Percentiles rank a stretch among this genome's conserved stretches.
These are phyloP conservation scores for Obba rivulosa DNA, from an alignment of 768 basidiomycete species.

Conservation along the genomic window DNA sequence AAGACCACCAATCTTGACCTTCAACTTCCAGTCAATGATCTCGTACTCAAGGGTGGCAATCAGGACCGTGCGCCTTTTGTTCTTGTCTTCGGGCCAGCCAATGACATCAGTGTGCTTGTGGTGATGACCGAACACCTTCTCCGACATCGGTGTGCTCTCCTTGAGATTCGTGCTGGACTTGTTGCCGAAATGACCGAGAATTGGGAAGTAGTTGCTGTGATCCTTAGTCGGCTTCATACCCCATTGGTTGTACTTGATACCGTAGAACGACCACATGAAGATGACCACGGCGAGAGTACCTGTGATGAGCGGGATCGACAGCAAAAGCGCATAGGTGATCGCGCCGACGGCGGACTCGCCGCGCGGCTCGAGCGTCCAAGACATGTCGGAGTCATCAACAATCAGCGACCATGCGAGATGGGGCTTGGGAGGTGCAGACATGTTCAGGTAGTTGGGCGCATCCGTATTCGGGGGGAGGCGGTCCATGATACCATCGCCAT, in stretches of 20 bases:
- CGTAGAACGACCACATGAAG: slow-evolving; percentile 97
- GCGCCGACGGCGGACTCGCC: slow-evolving; percentile 78
- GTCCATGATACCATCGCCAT: slow-evolving; percentile 83
- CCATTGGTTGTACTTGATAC: slow-evolving; percentile 90
- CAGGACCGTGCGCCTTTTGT: slow-evolving; percentile 86
- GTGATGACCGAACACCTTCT: slow-evolving; percentile 60
- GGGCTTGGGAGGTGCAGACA: slow-evolving; percentile 85
- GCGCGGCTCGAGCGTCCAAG: slow-evolving; percentile 77
- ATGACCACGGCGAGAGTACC: slow-evolving; percentile 74
- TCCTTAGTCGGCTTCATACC: slow-evolving; percentile 74
- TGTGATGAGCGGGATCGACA: slow-evolving; percentile 80
- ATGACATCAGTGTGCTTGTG: slow-evolving; percentile 70
- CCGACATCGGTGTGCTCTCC: slow-evolving; percentile 54
- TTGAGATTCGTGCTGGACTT: slow-evolving; percentile 71
- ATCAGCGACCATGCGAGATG: slow-evolving; percentile 84
- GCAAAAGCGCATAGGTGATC: slow-evolving; percentile 82
- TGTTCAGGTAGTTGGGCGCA: slow-evolving; percentile 84
- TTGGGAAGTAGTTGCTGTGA: slow-evolving; percentile 81
- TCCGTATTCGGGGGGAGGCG: slow-evolving; percentile 85
- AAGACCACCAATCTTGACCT: slow-evolving; percentile 96
- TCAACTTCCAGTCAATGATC: slow-evolving; percentile 95
- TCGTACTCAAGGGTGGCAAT: slow-evolving; percentile 95
- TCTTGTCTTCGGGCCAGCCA: slow-evolving; percentile 94
- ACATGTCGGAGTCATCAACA: slow-evolving; percentile 71
- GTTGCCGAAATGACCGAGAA: slow-evolving; percentile 59